These are phyloP conservation scores for Iris macrosiphon DNA, from an alignment of 106 monocot genomes.

Conservation along the genomic window DNA sequence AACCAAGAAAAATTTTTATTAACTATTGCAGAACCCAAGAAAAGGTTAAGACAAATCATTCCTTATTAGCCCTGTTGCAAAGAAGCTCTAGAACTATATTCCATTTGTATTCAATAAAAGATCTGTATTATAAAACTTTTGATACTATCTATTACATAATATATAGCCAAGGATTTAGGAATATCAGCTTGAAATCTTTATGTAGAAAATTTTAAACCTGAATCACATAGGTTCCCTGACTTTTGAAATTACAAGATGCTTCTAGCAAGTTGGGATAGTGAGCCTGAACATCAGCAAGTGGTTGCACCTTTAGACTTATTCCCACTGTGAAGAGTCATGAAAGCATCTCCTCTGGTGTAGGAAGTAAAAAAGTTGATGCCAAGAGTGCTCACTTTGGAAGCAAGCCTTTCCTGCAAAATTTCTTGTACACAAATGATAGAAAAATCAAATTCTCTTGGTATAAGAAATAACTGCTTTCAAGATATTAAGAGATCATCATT, in stretches of 20 bases:
- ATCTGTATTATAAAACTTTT: neutral
- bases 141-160: neutral
- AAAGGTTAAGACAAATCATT: neutral
- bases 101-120: neutral
- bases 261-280: neutral
- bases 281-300: slow-evolving; percentile 6
- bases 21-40: neutral
- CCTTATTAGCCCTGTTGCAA: neutral
- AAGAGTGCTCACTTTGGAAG: no score
- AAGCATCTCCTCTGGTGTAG: slow-evolving; percentile 7
- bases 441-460: no score
- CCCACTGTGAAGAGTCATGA: slow-evolving; percentile 1
- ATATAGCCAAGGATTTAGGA: neutral
- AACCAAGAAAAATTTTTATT: no score
- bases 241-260: slow-evolving; percentile 3
- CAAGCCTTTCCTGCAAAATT: no score
- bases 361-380: neutral
- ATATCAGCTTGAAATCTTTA: neutral
- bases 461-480: no score
- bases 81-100: neutral
- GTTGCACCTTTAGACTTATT: slow-evolving; percentile 8
- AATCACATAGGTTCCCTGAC: neutral
- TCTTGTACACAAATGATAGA: no score
- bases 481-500: no score
- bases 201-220: neutral